Conservation (phyloP, 345 rosid genomes). For the Salix caprea region DNA sequence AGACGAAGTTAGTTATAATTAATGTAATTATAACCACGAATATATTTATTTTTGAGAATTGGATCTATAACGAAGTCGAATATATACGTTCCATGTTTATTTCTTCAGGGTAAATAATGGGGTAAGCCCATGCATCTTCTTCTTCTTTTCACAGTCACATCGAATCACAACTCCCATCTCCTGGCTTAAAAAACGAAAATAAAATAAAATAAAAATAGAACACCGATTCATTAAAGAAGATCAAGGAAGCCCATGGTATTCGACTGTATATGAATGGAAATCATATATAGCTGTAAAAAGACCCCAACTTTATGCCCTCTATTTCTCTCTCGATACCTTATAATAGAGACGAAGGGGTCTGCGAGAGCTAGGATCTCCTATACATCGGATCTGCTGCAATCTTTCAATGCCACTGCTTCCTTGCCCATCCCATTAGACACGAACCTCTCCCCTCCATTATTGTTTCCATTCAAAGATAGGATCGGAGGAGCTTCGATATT, state of each 20-base stretch:
- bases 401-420: slow-evolving; percentile 32
- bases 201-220: background rate
- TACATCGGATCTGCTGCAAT: slow-evolving; percentile 46
- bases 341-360: slow-evolving; percentile 7
- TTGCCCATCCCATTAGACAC: background rate
- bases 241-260: slow-evolving; percentile 29
- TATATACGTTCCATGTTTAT: background rate
- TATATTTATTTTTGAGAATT: background rate
- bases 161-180: slow-evolving; percentile 2
- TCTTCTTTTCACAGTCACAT: background rate
- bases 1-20: background rate
- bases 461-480: slow-evolving; percentile 4
- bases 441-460: slow-evolving; percentile 37
- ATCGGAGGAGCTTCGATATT: background rate
- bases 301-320: background rate
- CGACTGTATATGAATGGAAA: slow-evolving; percentile 18
- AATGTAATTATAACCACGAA: background rate
- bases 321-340: background rate
- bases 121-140: background rate
- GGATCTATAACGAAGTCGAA: background rate
- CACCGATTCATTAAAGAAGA: slow-evolving; percentile 18
- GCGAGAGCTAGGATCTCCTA: slow-evolving; percentile 30
- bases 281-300: background rate
- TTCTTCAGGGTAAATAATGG: background rate
- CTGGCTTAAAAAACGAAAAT: background rate